Evolutionary conservation across 495 filamentous ascomycete species (phyloP).

Genomic region (Stereocaulon alpinum): DNA sequence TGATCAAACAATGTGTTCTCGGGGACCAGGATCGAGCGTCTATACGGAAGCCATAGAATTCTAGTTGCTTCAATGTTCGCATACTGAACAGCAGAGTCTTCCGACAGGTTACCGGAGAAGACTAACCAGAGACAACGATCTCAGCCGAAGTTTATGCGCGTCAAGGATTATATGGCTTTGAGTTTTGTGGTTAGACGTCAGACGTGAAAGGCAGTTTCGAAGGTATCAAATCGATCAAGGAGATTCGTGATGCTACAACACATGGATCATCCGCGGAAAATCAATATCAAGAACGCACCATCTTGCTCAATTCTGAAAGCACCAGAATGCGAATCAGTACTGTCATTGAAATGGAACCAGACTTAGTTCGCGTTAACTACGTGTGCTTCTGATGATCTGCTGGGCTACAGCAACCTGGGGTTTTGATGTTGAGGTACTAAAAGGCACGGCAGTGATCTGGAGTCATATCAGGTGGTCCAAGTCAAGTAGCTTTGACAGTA

Average conservation of each 20-base stretch:
- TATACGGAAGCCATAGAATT: constrained; percentile 28
- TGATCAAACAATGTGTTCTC: constrained; percentile 20
- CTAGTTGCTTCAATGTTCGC: constrained; percentile 34
- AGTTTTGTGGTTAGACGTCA: constrained; percentile 16
- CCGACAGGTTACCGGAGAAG: constrained; percentile 27
- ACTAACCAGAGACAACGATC: constrained; percentile 31
- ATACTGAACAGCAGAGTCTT: constrained; percentile 26
- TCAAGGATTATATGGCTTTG: constrained; percentile 29
- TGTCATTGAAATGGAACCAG: no score
- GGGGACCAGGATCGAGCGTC: constrained; percentile 21
- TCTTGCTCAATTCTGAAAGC: background rate
- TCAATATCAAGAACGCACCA: no score
- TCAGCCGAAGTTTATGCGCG: constrained; percentile 27
- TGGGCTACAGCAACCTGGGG: no score
- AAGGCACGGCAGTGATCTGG: no score
- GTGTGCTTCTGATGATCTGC: no score
- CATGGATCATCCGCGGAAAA: background rate
- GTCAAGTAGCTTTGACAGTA: no score
- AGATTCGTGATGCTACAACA: constrained; percentile 1
- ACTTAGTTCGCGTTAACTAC: no score
- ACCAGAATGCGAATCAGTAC: background rate
- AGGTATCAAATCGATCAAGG: constrained; percentile 14
- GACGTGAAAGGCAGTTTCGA: constrained; percentile 19
- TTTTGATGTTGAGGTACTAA: no score
- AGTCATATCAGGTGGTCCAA: no score